phyloP scores from a whole-genome alignment of 1,284 basidiomycete genomes.

The Cryptococcus sp. region DNA sequence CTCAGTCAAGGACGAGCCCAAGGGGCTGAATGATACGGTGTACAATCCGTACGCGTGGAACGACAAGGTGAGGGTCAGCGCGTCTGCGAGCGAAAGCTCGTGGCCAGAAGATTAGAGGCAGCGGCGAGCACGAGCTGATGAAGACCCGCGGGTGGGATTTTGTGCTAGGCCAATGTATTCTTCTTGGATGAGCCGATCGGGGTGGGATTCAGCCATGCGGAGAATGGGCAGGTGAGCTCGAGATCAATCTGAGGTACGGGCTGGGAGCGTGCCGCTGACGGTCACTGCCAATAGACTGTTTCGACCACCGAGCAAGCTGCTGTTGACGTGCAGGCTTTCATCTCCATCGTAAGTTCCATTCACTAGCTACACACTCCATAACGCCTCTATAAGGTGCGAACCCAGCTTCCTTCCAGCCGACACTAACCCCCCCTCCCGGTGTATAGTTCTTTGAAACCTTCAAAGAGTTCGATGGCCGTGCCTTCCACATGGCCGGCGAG shows the following conservation, averaged over 20 bases:
- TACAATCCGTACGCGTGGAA: constrained; percentile 53
- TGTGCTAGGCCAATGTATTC: constrained; percentile 47
- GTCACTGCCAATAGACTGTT: constrained; percentile 52
- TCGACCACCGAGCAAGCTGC: constrained; percentile 67
- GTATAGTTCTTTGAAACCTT: constrained; percentile 66
- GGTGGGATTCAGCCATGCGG: constrained; percentile 65
- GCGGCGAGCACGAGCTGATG: background rate
- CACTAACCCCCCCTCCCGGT: background rate
- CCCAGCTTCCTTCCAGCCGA: no score
- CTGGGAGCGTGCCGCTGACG: background rate
- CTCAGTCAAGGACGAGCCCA: constrained; percentile 39
- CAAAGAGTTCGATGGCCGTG: constrained; percentile 60
- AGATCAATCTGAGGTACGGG: background rate
- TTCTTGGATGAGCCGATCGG: constrained; percentile 55
- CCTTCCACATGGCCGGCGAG: constrained; percentile 67
- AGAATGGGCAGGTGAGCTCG: constrained; percentile 55
- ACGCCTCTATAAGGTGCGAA: no score
- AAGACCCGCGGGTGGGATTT: background rate
- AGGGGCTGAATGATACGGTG: constrained; percentile 48
- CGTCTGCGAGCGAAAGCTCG: no score
- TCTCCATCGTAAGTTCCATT: constrained; percentile 54
- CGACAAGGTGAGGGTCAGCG: constrained; percentile 54
- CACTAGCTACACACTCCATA: background rate
- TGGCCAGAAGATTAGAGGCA: no score
- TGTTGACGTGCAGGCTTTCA: constrained; percentile 65